Percentiles rank a stretch among this genome's conserved stretches.
These are phyloP conservation scores for Syzygium aromaticum DNA, from an alignment of 345 rosid species.

Conservation along the genomic window DNA sequence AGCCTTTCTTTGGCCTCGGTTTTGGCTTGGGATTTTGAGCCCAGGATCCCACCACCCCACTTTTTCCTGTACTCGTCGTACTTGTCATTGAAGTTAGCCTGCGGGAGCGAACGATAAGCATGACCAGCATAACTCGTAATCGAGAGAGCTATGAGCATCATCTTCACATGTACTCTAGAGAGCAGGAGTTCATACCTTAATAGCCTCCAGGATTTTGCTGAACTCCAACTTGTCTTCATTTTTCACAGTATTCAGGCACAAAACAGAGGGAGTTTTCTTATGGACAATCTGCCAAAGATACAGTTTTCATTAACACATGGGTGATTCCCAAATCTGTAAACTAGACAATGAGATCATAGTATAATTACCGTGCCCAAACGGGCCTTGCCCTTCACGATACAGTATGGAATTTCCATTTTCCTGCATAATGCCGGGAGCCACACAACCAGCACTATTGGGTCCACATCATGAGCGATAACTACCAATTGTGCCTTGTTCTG, in stretches of 20 bases:
- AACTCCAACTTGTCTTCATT: slow-evolving; percentile 67
- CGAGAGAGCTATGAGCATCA: background rate
- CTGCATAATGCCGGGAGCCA: slow-evolving; percentile 49
- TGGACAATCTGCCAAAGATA: slow-evolving; percentile 36
- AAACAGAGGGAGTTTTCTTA: slow-evolving; percentile 52
- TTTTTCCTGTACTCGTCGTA: slow-evolving; percentile 56
- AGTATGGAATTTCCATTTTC: slow-evolving; percentile 45
- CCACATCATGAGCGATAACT: slow-evolving; percentile 46
- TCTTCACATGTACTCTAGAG: background rate
- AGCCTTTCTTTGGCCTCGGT: slow-evolving; percentile 59
- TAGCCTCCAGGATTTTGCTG: slow-evolving; percentile 65
- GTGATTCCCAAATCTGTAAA: background rate
- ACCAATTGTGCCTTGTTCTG: slow-evolving; percentile 57
- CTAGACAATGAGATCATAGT: background rate
- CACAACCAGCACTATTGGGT: slow-evolving; percentile 44
- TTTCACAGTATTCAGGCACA: slow-evolving; percentile 63
- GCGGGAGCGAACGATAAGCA: background rate
- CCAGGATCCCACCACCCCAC: slow-evolving; percentile 88
- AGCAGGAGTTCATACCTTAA: slow-evolving; percentile 28
- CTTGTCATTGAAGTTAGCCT: slow-evolving; percentile 70
- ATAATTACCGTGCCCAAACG: slow-evolving; percentile 30
- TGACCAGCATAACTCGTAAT: background rate
- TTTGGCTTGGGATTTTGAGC: slow-evolving; percentile 69
- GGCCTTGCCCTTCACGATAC: slow-evolving; percentile 47
- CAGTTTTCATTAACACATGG: too few relatives aligned